Evolutionary conservation across 352 stramenopile genomes (phyloP).

Genomic region (Plasmopara muralis): DNA sequence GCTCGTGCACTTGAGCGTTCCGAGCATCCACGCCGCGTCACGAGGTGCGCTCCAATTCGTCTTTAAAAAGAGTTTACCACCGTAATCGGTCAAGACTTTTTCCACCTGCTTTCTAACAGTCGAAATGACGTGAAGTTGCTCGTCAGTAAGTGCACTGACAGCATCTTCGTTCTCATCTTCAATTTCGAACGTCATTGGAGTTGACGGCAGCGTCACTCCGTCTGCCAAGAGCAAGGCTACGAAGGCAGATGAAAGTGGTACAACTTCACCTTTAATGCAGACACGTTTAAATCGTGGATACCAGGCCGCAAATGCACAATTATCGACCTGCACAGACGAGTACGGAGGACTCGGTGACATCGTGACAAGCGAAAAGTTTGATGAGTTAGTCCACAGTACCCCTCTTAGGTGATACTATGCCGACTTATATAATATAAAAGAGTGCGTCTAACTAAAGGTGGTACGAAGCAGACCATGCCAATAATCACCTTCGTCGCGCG

Average conservation of each 20-base stretch:
- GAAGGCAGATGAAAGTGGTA: conserved; percentile 46
- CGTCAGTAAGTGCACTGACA: conserved; percentile 17
- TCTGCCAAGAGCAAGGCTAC: conserved; percentile 62
- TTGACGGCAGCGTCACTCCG: conserved; percentile 42
- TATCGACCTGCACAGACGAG: conserved; percentile 62
- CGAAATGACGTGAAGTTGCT: conserved; percentile 23
- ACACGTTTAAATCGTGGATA: conserved; percentile 52
- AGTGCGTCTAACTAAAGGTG: conserved; percentile 3
- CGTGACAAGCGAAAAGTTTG: conserved; percentile 1
- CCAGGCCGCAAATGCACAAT: conserved; percentile 74
- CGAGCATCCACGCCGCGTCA: conserved; percentile 91
- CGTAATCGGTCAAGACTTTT: conserved; percentile 47
- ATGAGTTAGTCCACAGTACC: neutral
- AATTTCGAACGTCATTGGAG: conserved; percentile 20
- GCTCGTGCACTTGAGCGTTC: conserved; percentile 62
- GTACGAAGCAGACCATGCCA: conserved; percentile 60
- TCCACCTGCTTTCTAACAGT: conserved; percentile 57
- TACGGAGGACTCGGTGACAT: conserved; percentile 30
- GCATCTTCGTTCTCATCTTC: conserved; percentile 22
- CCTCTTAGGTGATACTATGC: no score
- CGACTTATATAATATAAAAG: no score
- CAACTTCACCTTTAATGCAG: conserved; percentile 53
- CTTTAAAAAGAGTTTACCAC: conserved; percentile 83
- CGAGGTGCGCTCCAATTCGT: conserved; percentile 92
- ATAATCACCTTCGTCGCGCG: conserved; percentile 93